These are phyloP conservation scores for Tulasnella calospora DNA, from an alignment of 768 basidiomycete species.

Conservation along the genomic window DNA sequence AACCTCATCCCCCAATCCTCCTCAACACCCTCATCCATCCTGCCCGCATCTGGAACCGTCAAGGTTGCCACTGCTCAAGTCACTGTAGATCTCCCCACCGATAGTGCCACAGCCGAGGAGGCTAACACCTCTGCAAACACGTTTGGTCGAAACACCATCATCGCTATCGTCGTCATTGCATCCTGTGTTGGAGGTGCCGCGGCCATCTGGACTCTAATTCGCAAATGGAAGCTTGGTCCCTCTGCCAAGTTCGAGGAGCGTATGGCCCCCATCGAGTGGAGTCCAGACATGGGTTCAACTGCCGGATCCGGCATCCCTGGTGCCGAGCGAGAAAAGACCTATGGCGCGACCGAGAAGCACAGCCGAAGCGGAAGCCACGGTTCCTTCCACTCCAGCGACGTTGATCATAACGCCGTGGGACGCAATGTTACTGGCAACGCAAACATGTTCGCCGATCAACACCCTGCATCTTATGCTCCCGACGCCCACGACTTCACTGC, in stretches of 20 bases:
- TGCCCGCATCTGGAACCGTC: conserved; percentile 31
- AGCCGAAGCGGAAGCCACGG: conserved; percentile 52
- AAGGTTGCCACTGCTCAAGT: conserved; percentile 16
- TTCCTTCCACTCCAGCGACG: conserved; percentile 51
- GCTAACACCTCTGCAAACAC: conserved; percentile 20
- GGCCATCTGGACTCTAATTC: conserved; percentile 83
- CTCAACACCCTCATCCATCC: not conserved
- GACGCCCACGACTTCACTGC: conserved; percentile 25
- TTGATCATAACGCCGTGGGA: conserved; percentile 23
- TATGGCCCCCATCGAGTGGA: conserved; percentile 85
- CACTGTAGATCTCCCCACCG: not conserved
- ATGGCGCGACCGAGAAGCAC: conserved; percentile 42
- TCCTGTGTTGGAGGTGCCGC: conserved; percentile 61
- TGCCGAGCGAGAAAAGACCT: conserved; percentile 28
- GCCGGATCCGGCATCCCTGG: conserved; percentile 1
- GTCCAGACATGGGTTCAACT: conserved; percentile 50
- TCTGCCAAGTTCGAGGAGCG: conserved; percentile 77
- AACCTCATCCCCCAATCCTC: conserved; percentile 28
- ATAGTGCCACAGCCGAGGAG: not conserved
- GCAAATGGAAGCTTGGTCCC: conserved; percentile 85
- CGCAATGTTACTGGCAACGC: conserved; percentile 14
- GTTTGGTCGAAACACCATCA: conserved; percentile 44
- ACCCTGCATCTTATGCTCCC: conserved; percentile 8
- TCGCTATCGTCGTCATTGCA: conserved; percentile 65
- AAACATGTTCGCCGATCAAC: conserved; percentile 17